Evolutionary conservation across 305 asterid species (phyloP).

Genomic region (Fraxinus paxiana): DNA sequence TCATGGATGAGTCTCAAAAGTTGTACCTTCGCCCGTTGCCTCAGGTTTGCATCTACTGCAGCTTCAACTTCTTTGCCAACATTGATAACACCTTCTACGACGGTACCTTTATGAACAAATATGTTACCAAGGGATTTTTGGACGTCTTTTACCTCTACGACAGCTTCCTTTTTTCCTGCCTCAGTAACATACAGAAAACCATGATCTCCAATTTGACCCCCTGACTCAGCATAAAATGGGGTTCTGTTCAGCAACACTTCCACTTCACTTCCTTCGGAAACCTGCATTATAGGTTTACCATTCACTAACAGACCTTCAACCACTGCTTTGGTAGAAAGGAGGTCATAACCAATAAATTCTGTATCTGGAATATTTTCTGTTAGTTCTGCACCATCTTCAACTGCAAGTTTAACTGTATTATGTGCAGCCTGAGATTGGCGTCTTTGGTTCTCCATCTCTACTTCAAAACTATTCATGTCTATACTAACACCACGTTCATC

Average conservation of each 20-base stretch:
- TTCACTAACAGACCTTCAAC: slow-evolving; percentile 71
- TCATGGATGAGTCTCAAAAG: slow-evolving; percentile 2
- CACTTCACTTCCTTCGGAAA: slow-evolving; percentile 78
- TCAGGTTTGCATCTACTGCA: slow-evolving; percentile 66
- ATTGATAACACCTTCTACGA: slow-evolving; percentile 59
- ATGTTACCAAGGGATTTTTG: slow-evolving; percentile 71
- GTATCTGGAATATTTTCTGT: slow-evolving; percentile 66
- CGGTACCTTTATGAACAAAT: slow-evolving; percentile 80
- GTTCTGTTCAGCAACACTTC: slow-evolving; percentile 80
- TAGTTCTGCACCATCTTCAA: slow-evolving; percentile 68
- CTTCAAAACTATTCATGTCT: slow-evolving; percentile 68
- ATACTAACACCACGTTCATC: slow-evolving; percentile 68
- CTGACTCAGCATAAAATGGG: slow-evolving; percentile 95
- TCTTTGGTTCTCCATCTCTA: slow-evolving; percentile 86
- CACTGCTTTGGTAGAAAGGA: slow-evolving; percentile 62
- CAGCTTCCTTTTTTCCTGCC: slow-evolving; percentile 48
- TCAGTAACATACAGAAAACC: slow-evolving; percentile 53
- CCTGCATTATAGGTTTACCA: slow-evolving; percentile 64
- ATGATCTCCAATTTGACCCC: slow-evolving; percentile 90
- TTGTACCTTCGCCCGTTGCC: slow-evolving; percentile 85
- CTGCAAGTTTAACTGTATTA: slow-evolving; percentile 71
- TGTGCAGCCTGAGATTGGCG: slow-evolving; percentile 97
- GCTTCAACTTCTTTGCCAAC: slow-evolving; percentile 85
- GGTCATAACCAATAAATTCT: slow-evolving; percentile 73
- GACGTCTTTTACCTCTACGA: slow-evolving; percentile 69